Conservation (phyloP, 2,329 filamentous ascomycete species). For the Colletotrichum musae region DNA sequence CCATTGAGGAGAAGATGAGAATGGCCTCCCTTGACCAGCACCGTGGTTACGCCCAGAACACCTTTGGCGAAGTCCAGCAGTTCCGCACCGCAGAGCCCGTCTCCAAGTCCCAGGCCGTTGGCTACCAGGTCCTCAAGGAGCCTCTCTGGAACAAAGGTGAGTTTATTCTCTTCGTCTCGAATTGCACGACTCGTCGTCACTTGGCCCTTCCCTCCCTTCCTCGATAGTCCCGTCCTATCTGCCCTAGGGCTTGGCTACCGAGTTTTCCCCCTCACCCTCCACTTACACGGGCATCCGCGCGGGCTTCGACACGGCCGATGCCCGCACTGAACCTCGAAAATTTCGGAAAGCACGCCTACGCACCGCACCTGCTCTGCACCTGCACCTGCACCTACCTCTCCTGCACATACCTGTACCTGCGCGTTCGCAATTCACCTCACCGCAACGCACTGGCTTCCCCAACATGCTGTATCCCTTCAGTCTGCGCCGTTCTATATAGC, state of each 20-base stretch:
- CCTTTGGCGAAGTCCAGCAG: conserved; percentile 71
- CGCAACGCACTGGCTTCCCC: conserved; percentile 36
- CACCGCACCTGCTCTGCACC: too few relatives aligned
- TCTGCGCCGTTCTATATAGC: conserved; percentile 35
- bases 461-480: conserved; percentile 39
- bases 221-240: background rate
- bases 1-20: conserved; percentile 73
- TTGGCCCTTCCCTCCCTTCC: too few relatives aligned
- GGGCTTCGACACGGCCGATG: conserved; percentile 12
- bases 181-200: conserved; percentile 14
- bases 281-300: conserved; percentile 29
- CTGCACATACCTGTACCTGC: background rate
- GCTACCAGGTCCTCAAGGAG: conserved; percentile 74
- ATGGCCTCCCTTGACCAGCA: conserved; percentile 72
- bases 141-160: conserved; percentile 77
- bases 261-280: conserved; percentile 9
- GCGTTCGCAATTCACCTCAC: conserved; percentile 8
- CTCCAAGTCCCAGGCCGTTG: conserved; percentile 64
- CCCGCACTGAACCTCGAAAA: conserved; percentile 31
- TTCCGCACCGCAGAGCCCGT: conserved; percentile 68
- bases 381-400: too few relatives aligned
- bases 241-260: conserved; percentile 7
- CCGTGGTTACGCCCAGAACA: conserved; percentile 71
- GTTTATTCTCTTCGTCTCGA: conserved; percentile 42
- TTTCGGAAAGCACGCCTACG: background rate